phyloP scores from a whole-genome alignment of 2,329 filamentous ascomycete genomes.

The Emergomyces orientalis region DNA sequence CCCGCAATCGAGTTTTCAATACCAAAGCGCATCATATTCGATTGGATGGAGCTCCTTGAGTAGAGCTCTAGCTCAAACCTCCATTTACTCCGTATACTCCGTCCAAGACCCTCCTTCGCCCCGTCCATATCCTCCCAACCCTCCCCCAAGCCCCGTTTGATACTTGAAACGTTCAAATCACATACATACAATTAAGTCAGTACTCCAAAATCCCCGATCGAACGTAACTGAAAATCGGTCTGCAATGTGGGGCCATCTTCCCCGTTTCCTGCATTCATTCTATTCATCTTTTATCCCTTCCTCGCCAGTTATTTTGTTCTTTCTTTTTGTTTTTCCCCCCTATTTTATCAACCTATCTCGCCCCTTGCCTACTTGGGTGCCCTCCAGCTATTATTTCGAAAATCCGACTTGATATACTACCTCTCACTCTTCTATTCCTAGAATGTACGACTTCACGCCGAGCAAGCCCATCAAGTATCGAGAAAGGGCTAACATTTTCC shows the following conservation, averaged over 20 bases:
- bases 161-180: neutral
- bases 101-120: conserved; percentile 22
- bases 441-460: neutral
- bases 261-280: neutral
- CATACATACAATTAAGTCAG: neutral
- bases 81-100: conserved; percentile 1
- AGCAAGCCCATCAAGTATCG: neutral
- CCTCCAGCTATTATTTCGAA: neutral
- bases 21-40: neutral
- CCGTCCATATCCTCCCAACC: conserved; percentile 31
- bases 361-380: neutral
- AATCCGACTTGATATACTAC: neutral
- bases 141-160: conserved; percentile 31
- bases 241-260: neutral
- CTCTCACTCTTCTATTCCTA: neutral
- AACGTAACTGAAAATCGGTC: neutral
- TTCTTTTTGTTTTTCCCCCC: neutral
- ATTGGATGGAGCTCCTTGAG: neutral
- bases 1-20: neutral
- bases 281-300: neutral
- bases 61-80: neutral
- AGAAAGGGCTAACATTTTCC: neutral
- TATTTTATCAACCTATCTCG: neutral
- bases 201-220: neutral
- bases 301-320: neutral